Base-by-base conservation (phyloP, 768 basidiomycete genomes). In the Terana coerulea region DNA sequence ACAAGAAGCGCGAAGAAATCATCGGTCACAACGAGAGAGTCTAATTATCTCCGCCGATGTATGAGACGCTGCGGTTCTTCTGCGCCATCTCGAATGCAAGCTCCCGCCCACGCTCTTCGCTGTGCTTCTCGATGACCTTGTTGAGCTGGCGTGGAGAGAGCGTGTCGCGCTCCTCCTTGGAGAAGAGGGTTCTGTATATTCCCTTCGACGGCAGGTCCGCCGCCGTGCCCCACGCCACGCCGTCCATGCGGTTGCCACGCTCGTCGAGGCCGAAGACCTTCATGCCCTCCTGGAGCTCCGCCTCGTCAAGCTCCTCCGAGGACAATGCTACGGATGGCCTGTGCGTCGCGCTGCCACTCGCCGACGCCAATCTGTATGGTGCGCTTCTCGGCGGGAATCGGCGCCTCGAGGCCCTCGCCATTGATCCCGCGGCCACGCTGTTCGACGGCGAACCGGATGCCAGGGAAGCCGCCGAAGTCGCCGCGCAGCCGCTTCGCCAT, bases 361-460 rank as follows among this genome's bases (percentile, higher is more conserved):
- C 66, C 72, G 1, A 74, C 57, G n/a, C 66, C 69, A 29, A 74
- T 61, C 30, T 65, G 62, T 30, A 73, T 60, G 15, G 59, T 45
- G 26, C 71, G 63, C 53, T 66, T 68, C 1, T 68, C 64, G 42
- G 17, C 26, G 5, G 65, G 64, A 30, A 71, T 53, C 11, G 66
- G 65, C 24, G 62, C 51, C 33, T 57, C 70, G 22, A 74, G 56
- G 10, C 67, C 64, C 55, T 75, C 74, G 31, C 73, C 74, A 31
- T 63, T 59, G 46, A 72, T 59, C 0, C 67, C 70, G 10, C 72
- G 61, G 0, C 75, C 73, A 6, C 59, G 48, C 40, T 65, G 57
- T 11, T 61, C 54, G 11, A 62, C 29, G 11, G 36, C 50, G 54
- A 72, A 67, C 6, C 74, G 64, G 15, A 75, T 51, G 7, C 73